phyloP scores from a whole-genome alignment of 257 asterid species.

The Hygrophila difformis region DNA sequence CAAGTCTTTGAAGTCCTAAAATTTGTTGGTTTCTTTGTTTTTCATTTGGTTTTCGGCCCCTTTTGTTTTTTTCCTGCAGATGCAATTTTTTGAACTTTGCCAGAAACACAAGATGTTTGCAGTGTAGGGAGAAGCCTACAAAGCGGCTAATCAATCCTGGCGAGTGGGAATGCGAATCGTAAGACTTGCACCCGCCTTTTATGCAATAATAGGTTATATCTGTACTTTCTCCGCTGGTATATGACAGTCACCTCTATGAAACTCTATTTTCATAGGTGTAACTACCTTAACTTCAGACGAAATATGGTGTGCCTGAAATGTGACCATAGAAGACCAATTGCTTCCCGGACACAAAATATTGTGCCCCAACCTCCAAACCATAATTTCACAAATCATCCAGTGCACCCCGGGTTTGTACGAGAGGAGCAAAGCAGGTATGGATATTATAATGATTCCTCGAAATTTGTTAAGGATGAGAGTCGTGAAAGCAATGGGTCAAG shows the following conservation, averaged over 20 bases:
- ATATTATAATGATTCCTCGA: constrained; percentile 16
- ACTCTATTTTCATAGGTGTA: constrained; percentile 51
- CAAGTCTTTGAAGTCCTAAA: no score
- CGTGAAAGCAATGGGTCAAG: constrained; percentile 24
- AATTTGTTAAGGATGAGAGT: constrained; percentile 26
- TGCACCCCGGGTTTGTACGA: constrained; percentile 28
- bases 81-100: constrained; percentile 89
- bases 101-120: constrained; percentile 69
- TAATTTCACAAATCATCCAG: constrained; percentile 18
- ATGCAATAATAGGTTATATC: neutral
- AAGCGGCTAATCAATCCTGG: constrained; percentile 67
- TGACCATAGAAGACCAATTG: constrained; percentile 70
- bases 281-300: constrained; percentile 75
- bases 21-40: no score
- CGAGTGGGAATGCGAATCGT: constrained; percentile 99
- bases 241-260: neutral
- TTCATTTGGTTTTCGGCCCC: neutral
- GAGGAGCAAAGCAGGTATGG: constrained; percentile 19
- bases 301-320: constrained; percentile 90
- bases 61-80: constrained; percentile 35
- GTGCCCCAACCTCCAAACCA: constrained; percentile 23
- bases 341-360: constrained; percentile 18
- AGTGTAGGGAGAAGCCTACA: constrained; percentile 79
- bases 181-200: constrained; percentile 22
- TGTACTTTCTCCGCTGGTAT: neutral